Base-by-base conservation (phyloP, 2,329 filamentous ascomycete species). In the Thelonectria discophora region DNA sequence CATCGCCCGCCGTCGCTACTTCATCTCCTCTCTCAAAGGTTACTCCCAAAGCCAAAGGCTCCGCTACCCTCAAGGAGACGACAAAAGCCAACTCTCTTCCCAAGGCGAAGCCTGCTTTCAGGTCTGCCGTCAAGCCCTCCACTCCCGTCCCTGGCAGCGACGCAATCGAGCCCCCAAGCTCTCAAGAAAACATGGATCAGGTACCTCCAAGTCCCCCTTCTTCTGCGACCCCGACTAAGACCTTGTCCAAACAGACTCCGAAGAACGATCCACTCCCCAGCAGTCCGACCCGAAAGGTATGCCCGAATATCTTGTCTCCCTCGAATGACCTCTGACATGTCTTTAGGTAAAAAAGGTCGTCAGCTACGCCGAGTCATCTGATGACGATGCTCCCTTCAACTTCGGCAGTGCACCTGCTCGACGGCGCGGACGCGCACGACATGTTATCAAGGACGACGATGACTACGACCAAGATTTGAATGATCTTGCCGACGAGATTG, bases 141-240 rank as follows among this genome's bases (percentile, higher is more conserved):
- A 94, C 92, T 0, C 92, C 93, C 5, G 85, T 90, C 6, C 90
- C 93, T 5, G 97, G 92, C 76, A 96, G 93, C 77, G 92, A 96
- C 77, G 85, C 84, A 37, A 75, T 87, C 24, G 87, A 90, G 55
- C 88, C 88, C 20, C 82, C 84, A 1, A 90, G 88, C 75, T 90
- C 89, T 0, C 88, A 91, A 65, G 87, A 90, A 69, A 89, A 90
- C 64, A 81, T 86, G 58, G 80, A 81, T 57, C 55, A 40, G 69
- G 69, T 71, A 70, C 5, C 40, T 48, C 11, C 12, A 34, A 40
- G 12, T 13, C 47, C 39, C 10, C 43, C 17, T 18, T 40, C 76
- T 2, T 40, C 47, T 3, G 45, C 58, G 9, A 49, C 39, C 20
- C 12, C 6, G 15, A 43, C 82, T 83, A 76, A 84, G 63, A 73